phyloP scores from a whole-genome alignment of 805 yeast genomes.

The Teunomyces panamensis region DNA sequence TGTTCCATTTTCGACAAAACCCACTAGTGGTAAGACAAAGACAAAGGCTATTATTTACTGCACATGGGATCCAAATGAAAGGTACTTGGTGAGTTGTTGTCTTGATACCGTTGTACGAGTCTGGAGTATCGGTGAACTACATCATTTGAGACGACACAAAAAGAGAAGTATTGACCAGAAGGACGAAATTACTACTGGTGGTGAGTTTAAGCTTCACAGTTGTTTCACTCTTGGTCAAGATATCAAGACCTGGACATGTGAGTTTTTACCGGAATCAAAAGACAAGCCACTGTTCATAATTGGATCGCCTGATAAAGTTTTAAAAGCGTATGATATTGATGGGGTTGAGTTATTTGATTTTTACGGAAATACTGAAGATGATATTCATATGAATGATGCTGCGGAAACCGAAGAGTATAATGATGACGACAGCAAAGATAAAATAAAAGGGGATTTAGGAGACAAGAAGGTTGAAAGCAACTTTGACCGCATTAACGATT shows the following conservation, averaged over 20 bases:
- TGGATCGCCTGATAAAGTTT: slow-evolving; percentile 72
- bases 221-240: slow-evolving; percentile 41
- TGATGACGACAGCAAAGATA: slow-evolving; percentile 3
- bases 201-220: slow-evolving; percentile 20
- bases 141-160: slow-evolving; percentile 10
- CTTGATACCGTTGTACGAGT: slow-evolving; percentile 67
- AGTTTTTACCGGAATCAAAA: slow-evolving; percentile 58
- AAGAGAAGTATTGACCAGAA: slow-evolving; percentile 26
- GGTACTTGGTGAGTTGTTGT: slow-evolving; percentile 64
- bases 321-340: slow-evolving; percentile 37
- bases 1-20: slow-evolving; percentile 23
- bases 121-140: slow-evolving; percentile 55
- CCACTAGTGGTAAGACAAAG: slow-evolving; percentile 33
- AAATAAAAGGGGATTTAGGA: not conserved
- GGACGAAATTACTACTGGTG: slow-evolving; percentile 7
- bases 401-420: slow-evolving; percentile 1
- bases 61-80: slow-evolving; percentile 75
- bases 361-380: slow-evolving; percentile 32
- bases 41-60: slow-evolving; percentile 58
- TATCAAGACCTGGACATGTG: slow-evolving; percentile 50
- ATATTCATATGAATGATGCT: slow-evolving; percentile 8
- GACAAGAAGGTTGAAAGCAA: slow-evolving; percentile 15
- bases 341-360: slow-evolving; percentile 44
- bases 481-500: slow-evolving; percentile 59
- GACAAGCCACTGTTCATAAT: slow-evolving; percentile 53